phyloP scores from a whole-genome alignment of 129 eudicot genomes.

The Oenanthe sinensis region DNA sequence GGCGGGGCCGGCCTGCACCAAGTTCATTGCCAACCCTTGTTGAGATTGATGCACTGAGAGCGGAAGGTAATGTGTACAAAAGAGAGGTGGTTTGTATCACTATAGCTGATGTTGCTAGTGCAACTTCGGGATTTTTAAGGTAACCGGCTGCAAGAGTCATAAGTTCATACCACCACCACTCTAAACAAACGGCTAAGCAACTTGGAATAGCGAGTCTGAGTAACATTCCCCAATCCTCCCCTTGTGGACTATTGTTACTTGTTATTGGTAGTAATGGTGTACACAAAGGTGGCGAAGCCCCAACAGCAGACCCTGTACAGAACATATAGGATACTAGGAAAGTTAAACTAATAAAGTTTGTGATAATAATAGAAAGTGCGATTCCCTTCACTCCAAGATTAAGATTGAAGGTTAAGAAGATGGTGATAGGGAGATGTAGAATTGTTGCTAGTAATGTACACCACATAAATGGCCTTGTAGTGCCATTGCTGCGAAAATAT shows the following conservation, averaged over 20 bases:
- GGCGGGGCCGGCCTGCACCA: constrained; percentile 76
- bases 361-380: constrained; percentile 58
- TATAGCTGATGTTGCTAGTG: constrained; percentile 91
- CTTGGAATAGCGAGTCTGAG: constrained; percentile 79
- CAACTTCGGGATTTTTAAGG: constrained; percentile 59
- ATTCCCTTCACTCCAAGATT: constrained; percentile 70
- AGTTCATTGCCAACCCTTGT: constrained; percentile 89
- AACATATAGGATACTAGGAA: constrained; percentile 50
- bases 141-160: constrained; percentile 88
- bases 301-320: constrained; percentile 28
- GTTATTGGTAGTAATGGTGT: constrained; percentile 22
- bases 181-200: constrained; percentile 75
- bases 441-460: constrained; percentile 56
- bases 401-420: constrained; percentile 58
- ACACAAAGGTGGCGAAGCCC: constrained; percentile 1
- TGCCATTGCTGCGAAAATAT: constrained; percentile 79
- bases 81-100: constrained; percentile 95
- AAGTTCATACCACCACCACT: constrained; percentile 99
- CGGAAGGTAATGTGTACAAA: constrained; percentile 86
- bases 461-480: constrained; percentile 87
- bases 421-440: constrained; percentile 59
- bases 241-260: constrained; percentile 26
- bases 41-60: constrained; percentile 84
- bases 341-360: constrained; percentile 55
- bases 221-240: constrained; percentile 67